phyloP scores from a whole-genome alignment of 2,329 filamentous ascomycete species.

The Arthroderma sp. region DNA sequence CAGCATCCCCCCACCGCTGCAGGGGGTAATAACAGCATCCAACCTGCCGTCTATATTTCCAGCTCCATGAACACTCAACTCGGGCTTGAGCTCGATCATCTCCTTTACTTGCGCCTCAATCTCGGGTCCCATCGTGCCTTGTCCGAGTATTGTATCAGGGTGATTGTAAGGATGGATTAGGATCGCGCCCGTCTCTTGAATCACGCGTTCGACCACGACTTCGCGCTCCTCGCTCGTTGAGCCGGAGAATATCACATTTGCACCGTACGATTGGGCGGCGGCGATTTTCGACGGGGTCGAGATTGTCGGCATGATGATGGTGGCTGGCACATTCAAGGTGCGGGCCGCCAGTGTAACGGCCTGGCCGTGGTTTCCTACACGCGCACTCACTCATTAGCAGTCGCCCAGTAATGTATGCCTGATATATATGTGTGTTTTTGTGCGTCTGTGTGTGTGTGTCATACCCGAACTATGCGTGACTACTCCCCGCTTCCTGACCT shows the following conservation, averaged over 20 bases:
- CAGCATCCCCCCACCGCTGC: conserved; percentile 80
- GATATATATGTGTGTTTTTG: background rate
- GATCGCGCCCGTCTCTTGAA: conserved; percentile 58
- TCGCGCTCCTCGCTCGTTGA: conserved; percentile 70
- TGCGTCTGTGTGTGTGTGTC: conserved; percentile 14
- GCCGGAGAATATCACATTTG: conserved; percentile 67
- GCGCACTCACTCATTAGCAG: background rate
- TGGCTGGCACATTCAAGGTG: conserved; percentile 58
- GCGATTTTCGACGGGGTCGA: conserved; percentile 76
- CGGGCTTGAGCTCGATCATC: conserved; percentile 30
- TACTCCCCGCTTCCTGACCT: conserved; percentile 54
- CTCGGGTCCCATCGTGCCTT: conserved; percentile 82
- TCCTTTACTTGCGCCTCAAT: conserved; percentile 58
- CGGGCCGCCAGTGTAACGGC: conserved; percentile 75
- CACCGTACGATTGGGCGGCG: conserved; percentile 65
- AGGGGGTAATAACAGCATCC: conserved; percentile 65
- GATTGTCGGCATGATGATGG: conserved; percentile 89
- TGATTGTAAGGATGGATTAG: conserved; percentile 88
- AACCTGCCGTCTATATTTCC: conserved; percentile 23
- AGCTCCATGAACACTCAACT: conserved; percentile 16
- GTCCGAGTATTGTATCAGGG: conserved; percentile 78
- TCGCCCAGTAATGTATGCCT: background rate
- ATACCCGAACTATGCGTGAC: conserved; percentile 80
- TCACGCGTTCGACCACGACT: conserved; percentile 56
- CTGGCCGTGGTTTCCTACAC: conserved; percentile 83